Percentiles rank a stretch among this genome's conserved stretches.
phyloP scores from a whole-genome alignment of 1,284 basidiomycete genomes.

The Leccinum solheimii region DNA sequence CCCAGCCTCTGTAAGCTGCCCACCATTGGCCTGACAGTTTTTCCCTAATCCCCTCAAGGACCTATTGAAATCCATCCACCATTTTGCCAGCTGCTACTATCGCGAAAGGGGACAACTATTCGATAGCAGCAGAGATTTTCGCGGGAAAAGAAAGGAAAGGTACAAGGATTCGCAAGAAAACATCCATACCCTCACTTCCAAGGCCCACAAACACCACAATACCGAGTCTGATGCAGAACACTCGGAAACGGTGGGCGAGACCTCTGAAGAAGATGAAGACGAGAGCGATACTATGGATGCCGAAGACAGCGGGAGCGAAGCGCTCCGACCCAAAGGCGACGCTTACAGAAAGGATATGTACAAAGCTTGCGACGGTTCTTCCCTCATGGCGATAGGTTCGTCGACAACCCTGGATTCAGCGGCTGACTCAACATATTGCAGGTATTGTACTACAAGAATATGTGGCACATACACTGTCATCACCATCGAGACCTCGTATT shows the following conservation, averaged over 20 bases:
- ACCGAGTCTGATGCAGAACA: conserved; percentile 19
- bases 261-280: conserved; percentile 27
- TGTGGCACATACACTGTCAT: conserved; percentile 38
- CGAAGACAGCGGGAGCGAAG: conserved; percentile 15
- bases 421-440: conserved; percentile 29
- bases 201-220: conserved; percentile 9
- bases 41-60: conserved; percentile 46
- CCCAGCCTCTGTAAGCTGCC: conserved; percentile 50
- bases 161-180: conserved; percentile 13
- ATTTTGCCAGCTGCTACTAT: conserved; percentile 65
- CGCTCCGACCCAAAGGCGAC: conserved; percentile 13
- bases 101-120: conserved; percentile 56
- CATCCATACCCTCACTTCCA: conserved; percentile 26
- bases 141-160: conserved; percentile 41
- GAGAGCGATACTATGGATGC: conserved; percentile 16
- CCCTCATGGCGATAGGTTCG: conserved; percentile 67
- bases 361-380: conserved; percentile 68
- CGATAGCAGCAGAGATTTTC: conserved; percentile 49
- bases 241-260: conserved; percentile 23
- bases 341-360: conserved; percentile 61
- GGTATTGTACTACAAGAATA: conserved; percentile 71
- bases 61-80: conserved; percentile 67
- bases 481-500: not conserved
- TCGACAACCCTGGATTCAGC: conserved; percentile 8
- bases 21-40: not conserved